Conservation (phyloP, 2,329 filamentous ascomycete genomes). For the Aspergillus felis region DNA sequence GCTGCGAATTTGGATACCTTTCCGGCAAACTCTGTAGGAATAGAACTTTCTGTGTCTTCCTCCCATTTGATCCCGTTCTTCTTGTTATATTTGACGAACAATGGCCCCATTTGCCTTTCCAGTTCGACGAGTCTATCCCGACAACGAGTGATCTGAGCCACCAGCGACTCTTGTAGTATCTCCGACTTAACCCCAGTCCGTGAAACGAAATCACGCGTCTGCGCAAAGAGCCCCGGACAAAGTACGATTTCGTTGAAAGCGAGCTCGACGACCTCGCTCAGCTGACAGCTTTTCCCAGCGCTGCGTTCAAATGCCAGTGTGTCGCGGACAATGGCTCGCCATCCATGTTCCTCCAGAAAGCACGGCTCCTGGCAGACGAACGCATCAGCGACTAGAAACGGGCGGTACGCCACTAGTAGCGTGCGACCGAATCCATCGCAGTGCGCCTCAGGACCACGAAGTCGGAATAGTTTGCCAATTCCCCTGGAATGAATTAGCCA, state of each 20-base stretch:
- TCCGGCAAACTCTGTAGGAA: slow-evolving; percentile 1
- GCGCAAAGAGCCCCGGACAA: slow-evolving; percentile 16
- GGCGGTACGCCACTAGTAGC: slow-evolving; percentile 15
- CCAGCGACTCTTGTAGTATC: slow-evolving; percentile 1
- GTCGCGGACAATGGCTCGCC: slow-evolving; percentile 13
- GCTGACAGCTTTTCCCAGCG: slow-evolving; percentile 7
- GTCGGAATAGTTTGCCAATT: slow-evolving; percentile 10
- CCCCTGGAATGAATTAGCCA: slow-evolving; percentile 21
- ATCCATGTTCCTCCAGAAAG: slow-evolving; percentile 15
- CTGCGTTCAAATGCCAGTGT: slow-evolving; percentile 6
- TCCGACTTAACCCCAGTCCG: background rate
- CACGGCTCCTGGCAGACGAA: slow-evolving; percentile 14
- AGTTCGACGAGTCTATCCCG: slow-evolving; percentile 6
- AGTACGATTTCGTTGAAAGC: slow-evolving; percentile 16
- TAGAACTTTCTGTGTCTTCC: slow-evolving; percentile 2
- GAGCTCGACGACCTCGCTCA: slow-evolving; percentile 15
- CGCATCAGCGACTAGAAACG: slow-evolving; percentile 18
- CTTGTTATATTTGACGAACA: background rate
- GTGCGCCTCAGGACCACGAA: slow-evolving; percentile 15
- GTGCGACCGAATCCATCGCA: slow-evolving; percentile 14
- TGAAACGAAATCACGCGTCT: slow-evolving; percentile 10
- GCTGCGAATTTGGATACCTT: slow-evolving; percentile 3
- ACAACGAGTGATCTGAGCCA: slow-evolving; percentile 9
- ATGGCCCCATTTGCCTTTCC: slow-evolving; percentile 5
- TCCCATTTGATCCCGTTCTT: background rate